Percentiles rank a stretch among this genome's conserved stretches.
phyloP scores from a whole-genome alignment of 768 basidiomycete genomes.

The Phlebiopsis flavidoalba region DNA sequence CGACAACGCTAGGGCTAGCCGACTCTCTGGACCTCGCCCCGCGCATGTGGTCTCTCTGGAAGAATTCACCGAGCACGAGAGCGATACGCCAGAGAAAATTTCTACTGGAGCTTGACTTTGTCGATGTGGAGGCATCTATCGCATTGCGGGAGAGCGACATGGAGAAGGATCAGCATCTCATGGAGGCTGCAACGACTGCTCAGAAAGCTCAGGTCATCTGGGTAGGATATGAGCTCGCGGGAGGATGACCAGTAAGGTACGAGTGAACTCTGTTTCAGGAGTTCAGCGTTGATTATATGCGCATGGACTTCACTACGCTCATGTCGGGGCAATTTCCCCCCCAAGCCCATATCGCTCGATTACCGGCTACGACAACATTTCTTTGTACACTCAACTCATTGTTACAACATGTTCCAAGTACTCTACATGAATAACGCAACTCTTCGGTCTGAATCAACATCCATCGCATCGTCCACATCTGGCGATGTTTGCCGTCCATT shows the following conservation, averaged over 20 bases:
- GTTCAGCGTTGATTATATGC: no score
- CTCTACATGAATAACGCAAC: no score
- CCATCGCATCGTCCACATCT: not conserved
- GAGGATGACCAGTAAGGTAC: slow-evolving; percentile 8
- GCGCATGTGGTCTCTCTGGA: slow-evolving; percentile 77
- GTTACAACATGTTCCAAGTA: no score
- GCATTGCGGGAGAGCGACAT: slow-evolving; percentile 51
- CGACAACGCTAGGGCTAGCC: slow-evolving; percentile 29
- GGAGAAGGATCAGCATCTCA: slow-evolving; percentile 67
- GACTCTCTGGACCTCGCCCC: slow-evolving; percentile 46
- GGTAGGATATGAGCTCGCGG: slow-evolving; percentile 69
- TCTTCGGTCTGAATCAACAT: not conserved
- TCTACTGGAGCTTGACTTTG: slow-evolving; percentile 52
- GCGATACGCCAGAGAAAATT: slow-evolving; percentile 25
- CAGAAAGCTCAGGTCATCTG: slow-evolving; percentile 80
- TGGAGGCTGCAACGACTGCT: slow-evolving; percentile 72
- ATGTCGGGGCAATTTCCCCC: no score
- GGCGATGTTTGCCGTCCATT: slow-evolving; percentile 12
- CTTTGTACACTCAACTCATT: no score
- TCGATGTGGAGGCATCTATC: slow-evolving; percentile 70
- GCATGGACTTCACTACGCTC: no score
- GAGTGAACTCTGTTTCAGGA: no score
- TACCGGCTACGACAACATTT: no score
- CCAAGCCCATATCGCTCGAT: no score
- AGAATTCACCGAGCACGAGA: slow-evolving; percentile 46